phyloP scores from a whole-genome alignment of 2,329 filamentous ascomycete genomes.

The Trichoderma citrinoviride region DNA sequence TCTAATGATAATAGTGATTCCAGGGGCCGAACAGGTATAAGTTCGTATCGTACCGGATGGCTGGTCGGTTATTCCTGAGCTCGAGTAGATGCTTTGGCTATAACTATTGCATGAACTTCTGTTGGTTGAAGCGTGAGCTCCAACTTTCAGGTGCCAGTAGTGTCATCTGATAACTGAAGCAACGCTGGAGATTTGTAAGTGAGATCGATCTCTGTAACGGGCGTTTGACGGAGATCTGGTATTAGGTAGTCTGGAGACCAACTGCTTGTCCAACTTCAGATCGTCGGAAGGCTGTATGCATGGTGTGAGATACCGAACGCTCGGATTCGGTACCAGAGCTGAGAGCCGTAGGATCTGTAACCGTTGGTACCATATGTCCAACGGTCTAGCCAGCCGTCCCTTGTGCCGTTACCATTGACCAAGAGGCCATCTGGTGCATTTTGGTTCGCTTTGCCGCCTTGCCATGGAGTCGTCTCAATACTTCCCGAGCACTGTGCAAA shows the following conservation, averaged over 20 bases:
- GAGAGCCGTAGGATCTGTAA: too few species aligned
- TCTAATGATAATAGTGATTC: too few species aligned
- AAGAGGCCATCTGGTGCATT: neutral
- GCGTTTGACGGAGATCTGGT: neutral
- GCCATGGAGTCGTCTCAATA: neutral
- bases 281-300: neutral
- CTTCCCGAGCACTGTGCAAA: neutral
- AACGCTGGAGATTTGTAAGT: neutral
- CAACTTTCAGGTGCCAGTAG: neutral
- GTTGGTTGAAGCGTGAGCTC: neutral
- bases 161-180: neutral
- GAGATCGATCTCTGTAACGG: neutral
- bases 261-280: neutral
- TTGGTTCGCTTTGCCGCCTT: neutral
- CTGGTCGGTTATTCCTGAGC: neutral
- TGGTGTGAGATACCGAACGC: too few species aligned
- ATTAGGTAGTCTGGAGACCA: neutral
- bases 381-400: too few species aligned
- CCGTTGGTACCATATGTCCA: too few species aligned
- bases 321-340: too few species aligned
- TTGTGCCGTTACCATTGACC: too few species aligned
- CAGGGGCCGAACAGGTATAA: too few species aligned
- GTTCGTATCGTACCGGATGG: too few species aligned
- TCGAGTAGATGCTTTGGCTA: neutral
- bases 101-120: too few species aligned